A percentile compares a stretch with the other conserved stretches of the same genome.
phyloP scores from a whole-genome alignment of 352 stramenopile species.

The Phytophthora hybrid region DNA sequence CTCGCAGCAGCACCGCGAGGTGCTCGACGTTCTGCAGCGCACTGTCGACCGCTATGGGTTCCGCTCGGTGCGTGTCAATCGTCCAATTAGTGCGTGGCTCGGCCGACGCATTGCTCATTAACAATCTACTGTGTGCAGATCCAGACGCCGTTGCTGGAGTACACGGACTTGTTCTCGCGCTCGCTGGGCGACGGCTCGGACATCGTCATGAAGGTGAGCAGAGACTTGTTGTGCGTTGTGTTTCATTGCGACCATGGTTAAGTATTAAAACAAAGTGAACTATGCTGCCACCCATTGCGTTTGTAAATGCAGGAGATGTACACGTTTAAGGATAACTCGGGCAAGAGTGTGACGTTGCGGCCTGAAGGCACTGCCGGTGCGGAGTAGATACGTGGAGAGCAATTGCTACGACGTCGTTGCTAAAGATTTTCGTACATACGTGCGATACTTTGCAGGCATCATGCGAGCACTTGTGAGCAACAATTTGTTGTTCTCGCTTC shows the following conservation, averaged over 20 bases:
- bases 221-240: neutral
- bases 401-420: neutral
- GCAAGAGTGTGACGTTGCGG: constrained; percentile 86
- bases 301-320: constrained; percentile 83
- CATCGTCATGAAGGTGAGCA: constrained; percentile 86
- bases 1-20: constrained; percentile 67
- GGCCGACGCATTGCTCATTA: neutral
- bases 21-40: constrained; percentile 63
- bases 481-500: constrained; percentile 74
- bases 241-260: neutral
- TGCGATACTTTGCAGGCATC: constrained; percentile 50
- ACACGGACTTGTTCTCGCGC: constrained; percentile 84
- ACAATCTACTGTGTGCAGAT: constrained; percentile 46
- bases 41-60: constrained; percentile 82
- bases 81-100: neutral
- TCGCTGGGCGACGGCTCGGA: constrained; percentile 87
- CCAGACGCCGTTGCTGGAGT: constrained; percentile 88
- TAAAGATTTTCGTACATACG: neutral
- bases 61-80: constrained; percentile 53
- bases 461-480: constrained; percentile 84
- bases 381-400: neutral
- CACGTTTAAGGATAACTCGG: constrained; percentile 89
- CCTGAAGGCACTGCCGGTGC: constrained; percentile 85
- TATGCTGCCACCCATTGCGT: neutral
- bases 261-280: neutral